A percentile compares a stretch with the other conserved stretches of the same genome.
phyloP scores from a whole-genome alignment of 805 yeast genomes.

The Hagleromyces aurorensis region DNA sequence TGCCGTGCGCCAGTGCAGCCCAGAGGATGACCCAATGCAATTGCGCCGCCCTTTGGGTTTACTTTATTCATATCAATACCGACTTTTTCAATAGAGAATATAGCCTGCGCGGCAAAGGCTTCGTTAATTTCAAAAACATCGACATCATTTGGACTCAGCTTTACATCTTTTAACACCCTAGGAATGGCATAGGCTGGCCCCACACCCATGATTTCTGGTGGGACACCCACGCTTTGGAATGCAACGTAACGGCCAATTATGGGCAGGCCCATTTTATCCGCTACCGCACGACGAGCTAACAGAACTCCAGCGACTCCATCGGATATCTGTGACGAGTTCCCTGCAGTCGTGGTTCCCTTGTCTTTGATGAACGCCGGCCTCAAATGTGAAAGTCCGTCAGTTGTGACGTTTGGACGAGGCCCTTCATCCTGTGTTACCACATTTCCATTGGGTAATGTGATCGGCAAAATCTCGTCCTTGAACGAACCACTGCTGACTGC shows the following conservation, averaged over 20 bases:
- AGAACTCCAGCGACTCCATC: slow-evolving; percentile 94
- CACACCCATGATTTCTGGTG: slow-evolving; percentile 96
- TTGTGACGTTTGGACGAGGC: slow-evolving; percentile 79
- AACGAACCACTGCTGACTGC: slow-evolving; percentile 71
- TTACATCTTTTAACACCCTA: slow-evolving; percentile 54
- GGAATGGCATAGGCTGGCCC: slow-evolving; percentile 98
- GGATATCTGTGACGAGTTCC: slow-evolving; percentile 91
- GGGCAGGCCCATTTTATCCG: slow-evolving; percentile 62
- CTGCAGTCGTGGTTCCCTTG: slow-evolving; percentile 82
- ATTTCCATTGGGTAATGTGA: slow-evolving; percentile 44
- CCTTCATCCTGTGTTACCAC: slow-evolving; percentile 74
- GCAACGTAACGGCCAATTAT: slow-evolving; percentile 75
- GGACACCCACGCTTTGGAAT: slow-evolving; percentile 81
- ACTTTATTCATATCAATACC: slow-evolving; percentile 65
- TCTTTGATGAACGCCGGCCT: slow-evolving; percentile 80
- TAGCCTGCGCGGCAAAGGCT: slow-evolving; percentile 93
- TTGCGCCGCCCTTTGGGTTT: slow-evolving; percentile 94
- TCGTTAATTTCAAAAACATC: slow-evolving; percentile 84
- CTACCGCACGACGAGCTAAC: slow-evolving; percentile 77
- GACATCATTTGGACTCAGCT: slow-evolving; percentile 56
- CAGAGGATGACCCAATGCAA: slow-evolving; percentile 91
- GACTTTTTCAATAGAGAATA: slow-evolving; percentile 59
- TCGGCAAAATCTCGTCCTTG: slow-evolving; percentile 82
- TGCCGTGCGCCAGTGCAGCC: slow-evolving; percentile 93
- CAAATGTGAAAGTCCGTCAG: slow-evolving; percentile 62